Conservation (phyloP, 768 basidiomycete genomes). For the Cystobasidium tubakii region DNA sequence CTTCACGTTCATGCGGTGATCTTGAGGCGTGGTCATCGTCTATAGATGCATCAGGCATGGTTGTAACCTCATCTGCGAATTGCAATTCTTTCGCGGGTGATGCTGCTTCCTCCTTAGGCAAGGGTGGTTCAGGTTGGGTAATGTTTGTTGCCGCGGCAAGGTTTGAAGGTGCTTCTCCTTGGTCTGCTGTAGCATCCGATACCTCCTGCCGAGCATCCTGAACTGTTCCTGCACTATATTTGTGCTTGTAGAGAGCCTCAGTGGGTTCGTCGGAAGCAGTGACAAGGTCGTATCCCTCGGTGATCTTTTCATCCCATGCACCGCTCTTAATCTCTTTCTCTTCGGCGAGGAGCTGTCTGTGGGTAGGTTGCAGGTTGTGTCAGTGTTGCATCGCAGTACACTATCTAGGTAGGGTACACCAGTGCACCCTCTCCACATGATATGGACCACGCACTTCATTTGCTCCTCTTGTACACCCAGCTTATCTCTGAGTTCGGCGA, state of each 20-base stretch:
- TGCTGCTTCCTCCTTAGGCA: not conserved
- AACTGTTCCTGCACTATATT: not conserved
- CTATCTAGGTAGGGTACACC: too few species aligned
- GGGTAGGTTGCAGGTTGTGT: not conserved
- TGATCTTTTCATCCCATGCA: not conserved
- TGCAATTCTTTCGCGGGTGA: not conserved
- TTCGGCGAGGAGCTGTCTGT: not conserved
- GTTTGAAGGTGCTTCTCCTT: not conserved
- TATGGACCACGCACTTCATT: not conserved
- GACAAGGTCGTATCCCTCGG: not conserved
- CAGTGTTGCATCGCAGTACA: too few species aligned
- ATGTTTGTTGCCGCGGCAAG: too few species aligned
- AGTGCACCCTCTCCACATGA: too few species aligned
- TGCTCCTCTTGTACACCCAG: conserved; percentile 6
- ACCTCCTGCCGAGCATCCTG: not conserved
- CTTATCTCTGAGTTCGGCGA: not conserved
- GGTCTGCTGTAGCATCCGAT: not conserved
- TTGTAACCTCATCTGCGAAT: not conserved
- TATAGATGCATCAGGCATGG: not conserved
- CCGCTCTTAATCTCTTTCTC: not conserved
- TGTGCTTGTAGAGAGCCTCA: not conserved
- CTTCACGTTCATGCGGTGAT: not conserved
- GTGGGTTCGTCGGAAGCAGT: not conserved
- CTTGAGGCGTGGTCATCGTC: not conserved
- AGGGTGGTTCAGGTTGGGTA: not conserved